Evolutionary conservation across 805 yeast genomes (phyloP).

Genomic region (Spathaspora girioi): DNA sequence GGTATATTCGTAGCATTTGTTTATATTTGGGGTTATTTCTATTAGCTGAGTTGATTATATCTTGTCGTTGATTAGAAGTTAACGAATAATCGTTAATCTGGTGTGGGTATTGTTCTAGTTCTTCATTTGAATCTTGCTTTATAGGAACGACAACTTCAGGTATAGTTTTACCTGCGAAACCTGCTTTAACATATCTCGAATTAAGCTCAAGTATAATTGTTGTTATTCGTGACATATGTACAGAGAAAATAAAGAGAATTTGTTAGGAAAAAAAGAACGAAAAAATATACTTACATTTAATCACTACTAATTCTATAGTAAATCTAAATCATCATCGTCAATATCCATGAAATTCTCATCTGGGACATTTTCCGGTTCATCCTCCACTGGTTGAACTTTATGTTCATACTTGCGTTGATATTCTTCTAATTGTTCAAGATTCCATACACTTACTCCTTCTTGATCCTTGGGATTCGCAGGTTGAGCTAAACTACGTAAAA

Average conservation of each 20-base stretch:
- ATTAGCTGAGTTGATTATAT: slow-evolving; percentile 1
- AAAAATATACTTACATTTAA: neutral
- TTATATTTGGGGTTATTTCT: slow-evolving; percentile 3
- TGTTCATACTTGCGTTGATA: slow-evolving; percentile 52
- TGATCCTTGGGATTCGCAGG: slow-evolving; percentile 86
- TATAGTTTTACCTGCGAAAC: slow-evolving; percentile 21
- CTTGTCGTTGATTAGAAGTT: slow-evolving; percentile 10
- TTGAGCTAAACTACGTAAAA: slow-evolving; percentile 89
- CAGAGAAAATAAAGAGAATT: neutral
- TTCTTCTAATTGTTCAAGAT: slow-evolving; percentile 56
- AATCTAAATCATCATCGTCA: slow-evolving; percentile 44
- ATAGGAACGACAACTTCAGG: slow-evolving; percentile 12
- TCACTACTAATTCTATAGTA: slow-evolving; percentile 13
- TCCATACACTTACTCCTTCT: slow-evolving; percentile 95
- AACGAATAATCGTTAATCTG: slow-evolving; percentile 12
- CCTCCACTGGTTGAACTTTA: slow-evolving; percentile 17
- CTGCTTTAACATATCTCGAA: slow-evolving; percentile 15
- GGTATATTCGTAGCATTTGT: neutral
- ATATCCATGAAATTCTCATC: slow-evolving; percentile 44
- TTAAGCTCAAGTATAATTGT: slow-evolving; percentile 16
- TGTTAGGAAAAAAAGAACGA: neutral
- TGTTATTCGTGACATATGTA: neutral
- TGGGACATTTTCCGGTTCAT: slow-evolving; percentile 18
- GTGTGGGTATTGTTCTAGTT: slow-evolving; percentile 12
- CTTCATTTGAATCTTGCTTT: neutral